Evolutionary conservation across 2,329 filamentous ascomycete genomes (phyloP).

Genomic region (Claviceps capensis): DNA sequence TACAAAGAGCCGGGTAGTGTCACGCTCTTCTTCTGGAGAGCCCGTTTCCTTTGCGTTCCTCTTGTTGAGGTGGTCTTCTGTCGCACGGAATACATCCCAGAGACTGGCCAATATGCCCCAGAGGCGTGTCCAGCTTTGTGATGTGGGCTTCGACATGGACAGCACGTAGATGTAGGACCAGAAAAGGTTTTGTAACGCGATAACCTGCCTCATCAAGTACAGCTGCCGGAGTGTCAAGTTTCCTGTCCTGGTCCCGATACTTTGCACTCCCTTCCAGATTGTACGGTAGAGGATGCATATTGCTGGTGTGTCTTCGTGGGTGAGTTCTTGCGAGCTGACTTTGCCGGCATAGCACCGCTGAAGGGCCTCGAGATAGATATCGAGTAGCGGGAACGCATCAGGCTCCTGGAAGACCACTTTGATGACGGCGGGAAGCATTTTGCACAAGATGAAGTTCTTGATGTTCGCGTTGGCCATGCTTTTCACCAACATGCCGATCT

Average conservation of each 20-base stretch:
- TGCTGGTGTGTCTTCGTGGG: constrained; percentile 18
- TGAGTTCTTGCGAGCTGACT: constrained; percentile 24
- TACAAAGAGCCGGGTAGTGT: constrained; percentile 11
- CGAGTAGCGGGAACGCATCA: constrained; percentile 33
- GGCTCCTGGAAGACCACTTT: constrained; percentile 20
- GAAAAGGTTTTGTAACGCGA: constrained; percentile 16
- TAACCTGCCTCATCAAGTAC: constrained; percentile 16
- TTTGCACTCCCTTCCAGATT: constrained; percentile 15
- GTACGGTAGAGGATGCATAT: constrained; percentile 20
- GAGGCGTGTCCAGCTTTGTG: constrained; percentile 10
- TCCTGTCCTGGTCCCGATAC: constrained; percentile 9
- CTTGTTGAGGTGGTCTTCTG: constrained; percentile 9
- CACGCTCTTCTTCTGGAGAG: constrained; percentile 7
- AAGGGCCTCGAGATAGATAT: constrained; percentile 35
- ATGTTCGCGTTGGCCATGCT: constrained; percentile 35
- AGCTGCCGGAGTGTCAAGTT: constrained; percentile 12
- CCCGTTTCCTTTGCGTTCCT: constrained; percentile 7
- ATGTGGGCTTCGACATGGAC: constrained; percentile 6
- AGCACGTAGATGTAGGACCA: constrained; percentile 17
- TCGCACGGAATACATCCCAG: constrained; percentile 8
- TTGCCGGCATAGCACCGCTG: constrained; percentile 20
- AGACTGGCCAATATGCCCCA: constrained; percentile 8
- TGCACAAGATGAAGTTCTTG: constrained; percentile 32
- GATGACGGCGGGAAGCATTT: constrained; percentile 42
- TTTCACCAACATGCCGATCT: constrained; percentile 30